These are phyloP conservation scores for Teunomyces panamensis DNA, from an alignment of 805 yeast species.

Conservation along the genomic window DNA sequence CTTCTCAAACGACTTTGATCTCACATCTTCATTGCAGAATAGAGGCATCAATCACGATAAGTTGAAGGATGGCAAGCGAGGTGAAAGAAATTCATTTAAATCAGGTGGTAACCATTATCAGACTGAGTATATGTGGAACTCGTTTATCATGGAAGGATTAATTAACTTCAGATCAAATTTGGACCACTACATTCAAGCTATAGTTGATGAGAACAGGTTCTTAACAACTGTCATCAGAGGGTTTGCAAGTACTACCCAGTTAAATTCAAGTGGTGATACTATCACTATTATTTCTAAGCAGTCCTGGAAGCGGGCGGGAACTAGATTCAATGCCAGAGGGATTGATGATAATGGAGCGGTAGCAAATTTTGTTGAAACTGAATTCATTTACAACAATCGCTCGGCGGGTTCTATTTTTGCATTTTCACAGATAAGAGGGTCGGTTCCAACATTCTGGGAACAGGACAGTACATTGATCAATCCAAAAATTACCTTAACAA, in stretches of 20 bases:
- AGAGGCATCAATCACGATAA: conserved; percentile 52
- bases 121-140: conserved; percentile 95
- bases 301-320: conserved; percentile 97
- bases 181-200: conserved; percentile 54
- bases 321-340: conserved; percentile 95
- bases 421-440: conserved; percentile 88
- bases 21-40: conserved; percentile 81
- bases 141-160: conserved; percentile 82
- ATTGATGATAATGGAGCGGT: conserved; percentile 69
- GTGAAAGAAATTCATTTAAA: neutral
- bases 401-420: conserved; percentile 58
- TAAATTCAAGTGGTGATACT: conserved; percentile 39
- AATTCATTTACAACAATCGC: conserved; percentile 58
- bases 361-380: conserved; percentile 59
- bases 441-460: conserved; percentile 97
- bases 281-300: conserved; percentile 87
- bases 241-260: conserved; percentile 74
- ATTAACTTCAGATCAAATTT: conserved; percentile 70
- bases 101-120: conserved; percentile 48
- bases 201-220: conserved; percentile 74
- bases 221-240: conserved; percentile 93
- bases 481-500: conserved; percentile 84
- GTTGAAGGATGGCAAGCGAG: conserved; percentile 6
- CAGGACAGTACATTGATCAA: conserved; percentile 90
- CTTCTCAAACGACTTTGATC: conserved; percentile 87